Evolutionary conservation across 1,284 basidiomycete species (phyloP), one percentile per base, ranked within the genome.

Genomic region (Cystobasidium pallidum): DNA sequence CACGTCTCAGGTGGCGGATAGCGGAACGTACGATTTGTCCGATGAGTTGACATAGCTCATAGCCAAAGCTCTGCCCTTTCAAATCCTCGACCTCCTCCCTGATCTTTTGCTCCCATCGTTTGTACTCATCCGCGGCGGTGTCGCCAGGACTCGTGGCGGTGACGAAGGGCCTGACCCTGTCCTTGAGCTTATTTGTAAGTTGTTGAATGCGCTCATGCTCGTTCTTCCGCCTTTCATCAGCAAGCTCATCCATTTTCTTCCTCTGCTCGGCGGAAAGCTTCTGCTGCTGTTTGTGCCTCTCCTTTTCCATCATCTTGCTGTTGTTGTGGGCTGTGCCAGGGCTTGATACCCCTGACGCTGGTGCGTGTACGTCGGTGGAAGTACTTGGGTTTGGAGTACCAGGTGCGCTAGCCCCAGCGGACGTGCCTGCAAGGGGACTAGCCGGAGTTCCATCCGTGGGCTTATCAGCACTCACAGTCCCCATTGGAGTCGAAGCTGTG

Each of bases 21-120:
- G 17, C 2, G 6, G 32, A 24, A 32, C 62, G 26, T 55, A 72
- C 70, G n/a, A 61, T 75, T 62, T 86, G 88, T 2, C 92, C 91
- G 77, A 94, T 94, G 15, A 77, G 62, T 65, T 77, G 76, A 62
- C 61, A 64, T 8, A 75, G 55, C 74, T 75, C 70, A 51, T 99
- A 89, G 70, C 96, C 96, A 81, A 99, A 99, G 76, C 92, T 95
- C 84, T 99, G 96, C 72, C 98, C 83, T 84, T 98, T 99, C 78
- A 99, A 81, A 83, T 99, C 96, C 76, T 97, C 93, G 1, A 92
- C 93, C 81, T 99, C 96, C 54, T 86, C 84, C 79, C 83, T 86
- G 81, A 97, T 91, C 81, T 86, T 88, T 66, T 85, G 84, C 81
- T 91, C 88, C 79, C 94, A 96, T 21, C 85, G 84, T 67, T 82